Conservation (phyloP, 345 rosid species). For the Salix suchowensis region DNA sequence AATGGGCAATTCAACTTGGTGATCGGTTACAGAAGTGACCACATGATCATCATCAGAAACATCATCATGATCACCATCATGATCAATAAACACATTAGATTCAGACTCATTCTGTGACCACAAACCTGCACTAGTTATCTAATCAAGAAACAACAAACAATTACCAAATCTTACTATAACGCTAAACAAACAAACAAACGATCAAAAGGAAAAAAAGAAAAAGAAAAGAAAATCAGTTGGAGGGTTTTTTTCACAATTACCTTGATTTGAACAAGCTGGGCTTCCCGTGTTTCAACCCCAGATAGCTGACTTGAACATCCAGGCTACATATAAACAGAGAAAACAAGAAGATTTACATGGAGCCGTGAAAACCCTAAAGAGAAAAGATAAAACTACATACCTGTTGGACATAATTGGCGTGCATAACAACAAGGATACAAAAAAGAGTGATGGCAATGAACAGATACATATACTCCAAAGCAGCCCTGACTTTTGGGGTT, state of each 20-base stretch:
- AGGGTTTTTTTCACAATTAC: constrained; percentile 18
- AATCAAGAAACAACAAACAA: constrained; percentile 25
- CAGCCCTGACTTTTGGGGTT: constrained; percentile 69
- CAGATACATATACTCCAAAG: constrained; percentile 79
- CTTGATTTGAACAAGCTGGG: constrained; percentile 80
- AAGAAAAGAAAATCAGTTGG: neutral
- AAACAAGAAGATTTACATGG: neutral
- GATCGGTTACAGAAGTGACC: constrained; percentile 29
- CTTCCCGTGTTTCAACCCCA: constrained; percentile 49
- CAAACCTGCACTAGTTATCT: constrained; percentile 91
- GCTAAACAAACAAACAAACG: constrained; percentile 3
- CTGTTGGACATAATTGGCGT: constrained; percentile 99
- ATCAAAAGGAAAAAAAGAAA: neutral
- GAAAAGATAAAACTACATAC: constrained; percentile 20
- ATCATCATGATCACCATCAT: constrained; percentile 7
- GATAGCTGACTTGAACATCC: constrained; percentile 91
- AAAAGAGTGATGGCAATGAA: constrained; percentile 77
- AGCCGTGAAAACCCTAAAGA: neutral
- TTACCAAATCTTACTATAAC: neutral
- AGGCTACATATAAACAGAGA: constrained; percentile 46
- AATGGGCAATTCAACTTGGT: constrained; percentile 35
- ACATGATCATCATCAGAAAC: constrained; percentile 25
- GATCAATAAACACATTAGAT: constrained; percentile 31
- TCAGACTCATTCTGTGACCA: constrained; percentile 66
- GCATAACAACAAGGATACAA: constrained; percentile 93